Percentiles rank a stretch among this genome's conserved stretches.
phyloP scores from a whole-genome alignment of 2,329 filamentous ascomycete genomes.

The Beauveria bassiana region DNA sequence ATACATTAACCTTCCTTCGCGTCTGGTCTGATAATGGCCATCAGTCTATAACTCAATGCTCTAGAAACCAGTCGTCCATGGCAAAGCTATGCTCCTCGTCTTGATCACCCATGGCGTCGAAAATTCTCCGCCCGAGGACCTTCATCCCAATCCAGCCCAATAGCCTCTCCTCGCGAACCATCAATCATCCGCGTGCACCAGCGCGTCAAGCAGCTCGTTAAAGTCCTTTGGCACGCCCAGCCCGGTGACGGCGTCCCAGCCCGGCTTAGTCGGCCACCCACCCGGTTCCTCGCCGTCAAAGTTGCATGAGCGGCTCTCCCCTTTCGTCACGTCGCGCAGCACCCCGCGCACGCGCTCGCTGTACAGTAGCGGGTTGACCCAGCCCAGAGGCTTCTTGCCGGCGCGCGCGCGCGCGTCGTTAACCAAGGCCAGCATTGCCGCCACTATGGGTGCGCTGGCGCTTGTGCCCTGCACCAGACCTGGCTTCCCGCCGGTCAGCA shows the following conservation, averaged over 20 bases:
- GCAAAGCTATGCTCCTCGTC: too few relatives aligned
- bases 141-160: too few relatives aligned
- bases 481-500: slow-evolving; percentile 23
- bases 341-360: slow-evolving; percentile 26
- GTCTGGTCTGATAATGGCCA: too few relatives aligned
- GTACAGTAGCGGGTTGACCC: slow-evolving; percentile 45
- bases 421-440: slow-evolving; percentile 44
- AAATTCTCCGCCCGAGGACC: not conserved
- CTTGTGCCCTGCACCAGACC: slow-evolving; percentile 35
- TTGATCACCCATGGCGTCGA: not conserved
- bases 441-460: slow-evolving; percentile 47
- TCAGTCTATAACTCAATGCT: too few relatives aligned
- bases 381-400: slow-evolving; percentile 44
- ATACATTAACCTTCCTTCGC: too few relatives aligned
- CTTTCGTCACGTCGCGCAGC: slow-evolving; percentile 34
- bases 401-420: slow-evolving; percentile 44
- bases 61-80: too few relatives aligned
- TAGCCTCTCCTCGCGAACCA: not conserved
- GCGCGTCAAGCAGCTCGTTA: slow-evolving; percentile 26
- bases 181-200: slow-evolving; percentile 19
- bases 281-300: slow-evolving; percentile 22
- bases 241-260: slow-evolving; percentile 44
- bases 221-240: slow-evolving; percentile 39
- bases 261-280: slow-evolving; percentile 37
- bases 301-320: slow-evolving; percentile 32